Base-by-base conservation (phyloP, 2,329 filamentous ascomycete species). In the Dactylellina parvicollis region DNA sequence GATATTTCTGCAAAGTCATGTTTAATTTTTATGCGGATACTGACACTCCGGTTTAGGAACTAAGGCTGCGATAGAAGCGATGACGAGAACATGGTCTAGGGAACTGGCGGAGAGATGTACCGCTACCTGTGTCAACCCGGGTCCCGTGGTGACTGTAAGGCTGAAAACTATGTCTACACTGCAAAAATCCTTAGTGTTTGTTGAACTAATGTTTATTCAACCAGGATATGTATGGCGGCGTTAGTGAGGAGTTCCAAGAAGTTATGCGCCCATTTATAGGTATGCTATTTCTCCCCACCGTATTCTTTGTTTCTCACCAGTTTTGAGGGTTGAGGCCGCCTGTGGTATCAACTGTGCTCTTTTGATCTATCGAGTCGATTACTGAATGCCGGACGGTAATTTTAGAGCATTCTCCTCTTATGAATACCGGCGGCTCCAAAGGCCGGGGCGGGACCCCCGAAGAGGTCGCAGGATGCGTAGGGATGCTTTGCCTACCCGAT, bases 381-480 rank as follows among this genome's bases (percentile, higher is more conserved):
- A 50, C 84, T 74, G 80, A 79, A 75, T 80, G 80, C 82, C 16
- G 3, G 16, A 7, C 16, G 12, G 83, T 75, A 22, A 16, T 7
- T 40, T 4, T 44, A 72, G 80, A 82, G 78, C 81, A 83, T 75
- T 78, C 91, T 26, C 91, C 91, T 10, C 81, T 92, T 67, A 86
- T 86, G 78, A 84, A 73, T 34, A 36, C 71, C 0, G 62, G 47
- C 26, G 65, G 82, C 59, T 86, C 87, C 36, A 82, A 90, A 34
- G 84, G 86, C 14, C 83, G 88, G 75, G 86, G 85, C 3, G 90
- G 85, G 2, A 91, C 90, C 79, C 85, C 87, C 28, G 82, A 84
- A 54, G 91, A 94, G 82, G 84, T 94, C 80, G 91, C 90, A 0
- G 91, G 90, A 0, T 85, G 92, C 3, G 88, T 92, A 16, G 90